Evolutionary conservation across 805 yeast genomes (phyloP).

Genomic region (Saccharomycopsis javanensis): DNA sequence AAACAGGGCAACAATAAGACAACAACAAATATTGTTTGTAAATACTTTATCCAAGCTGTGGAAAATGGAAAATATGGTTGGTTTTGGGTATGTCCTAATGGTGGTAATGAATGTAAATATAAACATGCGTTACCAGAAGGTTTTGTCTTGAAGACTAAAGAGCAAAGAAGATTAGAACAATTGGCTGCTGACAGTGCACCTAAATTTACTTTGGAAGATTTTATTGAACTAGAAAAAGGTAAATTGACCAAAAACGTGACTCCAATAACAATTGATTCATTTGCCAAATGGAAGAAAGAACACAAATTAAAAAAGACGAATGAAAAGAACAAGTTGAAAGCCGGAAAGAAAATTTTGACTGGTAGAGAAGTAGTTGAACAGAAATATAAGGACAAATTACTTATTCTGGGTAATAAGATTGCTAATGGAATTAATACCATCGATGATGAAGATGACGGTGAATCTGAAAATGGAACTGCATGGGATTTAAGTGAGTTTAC

Average conservation of each 20-base stretch:
- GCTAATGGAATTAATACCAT: constrained; percentile 35
- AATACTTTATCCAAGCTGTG: constrained; percentile 89
- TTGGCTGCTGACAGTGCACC: constrained; percentile 78
- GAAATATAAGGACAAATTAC: constrained; percentile 43
- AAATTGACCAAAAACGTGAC: constrained; percentile 72
- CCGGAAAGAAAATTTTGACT: constrained; percentile 41
- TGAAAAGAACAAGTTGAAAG: constrained; percentile 30
- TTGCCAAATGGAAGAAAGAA: constrained; percentile 71
- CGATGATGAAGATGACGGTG: constrained; percentile 20
- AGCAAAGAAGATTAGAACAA: constrained; percentile 82
- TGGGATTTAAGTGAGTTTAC: constrained; percentile 37
- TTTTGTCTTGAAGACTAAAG: constrained; percentile 92
- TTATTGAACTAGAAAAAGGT: constrained; percentile 86
- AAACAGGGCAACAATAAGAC: constrained; percentile 93
- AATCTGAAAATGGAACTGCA: constrained; percentile 29
- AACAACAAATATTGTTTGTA: constrained; percentile 92
- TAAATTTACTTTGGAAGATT: constrained; percentile 89
- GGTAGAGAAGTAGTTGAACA: constrained; percentile 64
- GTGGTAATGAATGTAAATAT: constrained; percentile 88
- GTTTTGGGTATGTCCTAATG: constrained; percentile 98
- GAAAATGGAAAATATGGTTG: constrained; percentile 97
- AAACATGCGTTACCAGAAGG: constrained; percentile 95
- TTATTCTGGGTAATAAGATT: constrained; percentile 36
- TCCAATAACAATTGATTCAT: constrained; percentile 77
- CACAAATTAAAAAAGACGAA: constrained; percentile 50